These are phyloP conservation scores for Vigna radiata DNA, from an alignment of 306 rosid genomes.

Conservation along the genomic window DNA sequence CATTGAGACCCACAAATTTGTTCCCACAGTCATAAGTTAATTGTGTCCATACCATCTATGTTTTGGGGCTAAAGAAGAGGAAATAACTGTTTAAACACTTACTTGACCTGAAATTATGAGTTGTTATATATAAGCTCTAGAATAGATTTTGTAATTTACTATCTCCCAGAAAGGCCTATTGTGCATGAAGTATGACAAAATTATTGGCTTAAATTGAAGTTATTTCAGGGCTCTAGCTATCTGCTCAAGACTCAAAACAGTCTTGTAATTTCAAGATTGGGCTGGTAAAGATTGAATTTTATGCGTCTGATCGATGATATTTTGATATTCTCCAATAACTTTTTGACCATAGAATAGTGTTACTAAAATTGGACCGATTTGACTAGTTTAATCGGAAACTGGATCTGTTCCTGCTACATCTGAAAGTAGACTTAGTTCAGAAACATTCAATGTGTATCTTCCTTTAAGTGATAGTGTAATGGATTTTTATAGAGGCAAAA, in stretches of 20 bases:
- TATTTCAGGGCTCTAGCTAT: not conserved
- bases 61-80: slow-evolving; percentile 1
- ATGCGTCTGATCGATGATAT: not conserved
- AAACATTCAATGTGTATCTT: too few relatives aligned
- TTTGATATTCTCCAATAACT: not conserved
- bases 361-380: too few relatives aligned
- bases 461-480: too few relatives aligned
- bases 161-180: not conserved
- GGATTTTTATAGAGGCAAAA: too few relatives aligned
- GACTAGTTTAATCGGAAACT: too few relatives aligned
- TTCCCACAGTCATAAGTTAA: not conserved
- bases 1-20: not conserved
- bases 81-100: not conserved
- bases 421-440: too few relatives aligned
- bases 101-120: slow-evolving; percentile 5
- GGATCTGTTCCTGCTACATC: too few relatives aligned
- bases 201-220: not conserved
- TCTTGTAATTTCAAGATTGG: not conserved
- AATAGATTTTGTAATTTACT: not conserved
- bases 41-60: not conserved
- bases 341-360: not conserved
- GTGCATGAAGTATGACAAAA: not conserved
- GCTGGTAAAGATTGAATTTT: not conserved
- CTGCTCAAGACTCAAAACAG: not conserved
- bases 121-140: not conserved